Percentiles rank a stretch among this genome's conserved stretches.
phyloP scores from a whole-genome alignment of 768 basidiomycete genomes.

The Nidularia pulvinata region DNA sequence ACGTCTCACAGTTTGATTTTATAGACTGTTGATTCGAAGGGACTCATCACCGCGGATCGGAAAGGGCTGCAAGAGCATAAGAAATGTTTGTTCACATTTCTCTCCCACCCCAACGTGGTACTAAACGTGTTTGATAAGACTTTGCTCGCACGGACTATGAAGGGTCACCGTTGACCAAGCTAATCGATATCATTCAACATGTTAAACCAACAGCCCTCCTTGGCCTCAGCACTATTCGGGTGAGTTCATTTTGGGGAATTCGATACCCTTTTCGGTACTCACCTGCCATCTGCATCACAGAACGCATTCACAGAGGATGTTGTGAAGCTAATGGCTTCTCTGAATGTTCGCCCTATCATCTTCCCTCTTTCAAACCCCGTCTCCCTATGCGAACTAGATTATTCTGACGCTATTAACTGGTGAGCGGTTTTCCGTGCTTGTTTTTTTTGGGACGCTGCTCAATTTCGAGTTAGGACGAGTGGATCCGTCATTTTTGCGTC shows the following conservation, averaged over 20 bases:
- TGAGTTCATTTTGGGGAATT: slow-evolving; percentile 12
- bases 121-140: slow-evolving; percentile 49
- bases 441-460: not conserved
- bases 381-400: slow-evolving; percentile 59
- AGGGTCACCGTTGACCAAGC: slow-evolving; percentile 58
- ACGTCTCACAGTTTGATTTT: slow-evolving; percentile 3
- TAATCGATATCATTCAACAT: slow-evolving; percentile 66
- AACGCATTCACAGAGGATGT: slow-evolving; percentile 67
- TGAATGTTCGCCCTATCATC: slow-evolving; percentile 75
- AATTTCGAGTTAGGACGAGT: slow-evolving; percentile 44
- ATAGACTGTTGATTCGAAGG: slow-evolving; percentile 77
- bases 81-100: slow-evolving; percentile 40
- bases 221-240: slow-evolving; percentile 64
- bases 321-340: slow-evolving; percentile 59
- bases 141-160: slow-evolving; percentile 73
- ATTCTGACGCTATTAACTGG: slow-evolving; percentile 59
- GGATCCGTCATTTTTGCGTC: slow-evolving; percentile 72
- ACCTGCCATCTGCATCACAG: slow-evolving; percentile 11
- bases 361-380: slow-evolving; percentile 83
- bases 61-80: slow-evolving; percentile 75
- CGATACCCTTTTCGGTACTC: slow-evolving; percentile 5
- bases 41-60: slow-evolving; percentile 70
- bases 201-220: slow-evolving; percentile 80
- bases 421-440: slow-evolving; percentile 14
- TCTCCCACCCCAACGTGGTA: slow-evolving; percentile 14